Percentiles rank a stretch among this genome's conserved stretches.
These are phyloP conservation scores for Aureobasidium leucospermi DNA, from an alignment of 2,329 filamentous ascomycete species.

Conservation along the genomic window DNA sequence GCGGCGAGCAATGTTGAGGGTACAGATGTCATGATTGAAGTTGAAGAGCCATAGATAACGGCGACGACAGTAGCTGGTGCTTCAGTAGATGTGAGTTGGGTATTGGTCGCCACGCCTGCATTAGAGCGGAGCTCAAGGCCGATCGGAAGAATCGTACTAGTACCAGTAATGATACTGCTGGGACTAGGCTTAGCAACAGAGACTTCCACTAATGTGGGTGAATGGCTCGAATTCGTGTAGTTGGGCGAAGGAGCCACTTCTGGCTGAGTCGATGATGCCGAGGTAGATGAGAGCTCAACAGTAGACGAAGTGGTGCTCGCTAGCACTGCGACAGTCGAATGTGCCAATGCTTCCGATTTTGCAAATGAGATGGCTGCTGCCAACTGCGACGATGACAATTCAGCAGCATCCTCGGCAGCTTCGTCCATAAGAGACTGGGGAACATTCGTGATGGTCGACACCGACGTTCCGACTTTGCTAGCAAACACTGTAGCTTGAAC, in stretches of 20 bases:
- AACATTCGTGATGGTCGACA: neutral
- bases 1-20: neutral
- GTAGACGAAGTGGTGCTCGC: neutral
- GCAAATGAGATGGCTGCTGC: neutral
- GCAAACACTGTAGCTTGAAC: neutral
- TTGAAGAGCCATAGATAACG: neutral
- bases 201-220: neutral
- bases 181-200: neutral
- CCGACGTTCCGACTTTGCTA: neutral
- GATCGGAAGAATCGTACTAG: neutral
- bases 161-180: neutral
- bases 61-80: neutral
- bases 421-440: neutral
- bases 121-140: slow-evolving; percentile 5
- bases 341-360: neutral
- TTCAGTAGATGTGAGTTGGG: neutral
- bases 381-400: neutral
- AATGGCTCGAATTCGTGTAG: neutral
- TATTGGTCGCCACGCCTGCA: neutral
- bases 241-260: neutral
- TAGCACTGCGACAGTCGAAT: neutral
- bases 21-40: neutral
- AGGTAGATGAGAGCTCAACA: neutral
- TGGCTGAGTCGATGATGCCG: neutral
- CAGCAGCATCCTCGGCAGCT: neutral